Conservation (phyloP, 495 filamentous ascomycete genomes). For the Paragyromitra xinjiangensis region DNA sequence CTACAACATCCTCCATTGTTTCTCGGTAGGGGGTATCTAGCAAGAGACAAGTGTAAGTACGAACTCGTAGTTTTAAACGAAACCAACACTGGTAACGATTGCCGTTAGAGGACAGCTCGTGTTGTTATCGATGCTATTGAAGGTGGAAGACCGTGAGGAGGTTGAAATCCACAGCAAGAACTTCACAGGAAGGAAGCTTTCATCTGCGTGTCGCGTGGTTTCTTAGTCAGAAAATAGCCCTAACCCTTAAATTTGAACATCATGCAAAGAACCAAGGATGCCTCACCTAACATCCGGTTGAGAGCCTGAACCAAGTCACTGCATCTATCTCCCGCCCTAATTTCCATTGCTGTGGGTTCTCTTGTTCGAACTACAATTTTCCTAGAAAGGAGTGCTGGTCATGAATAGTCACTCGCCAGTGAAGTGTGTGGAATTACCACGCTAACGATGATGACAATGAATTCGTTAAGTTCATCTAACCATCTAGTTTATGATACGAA, state of each 20-base stretch:
- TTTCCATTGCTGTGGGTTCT: too few relatives aligned
- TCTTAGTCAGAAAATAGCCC: conserved; percentile 26
- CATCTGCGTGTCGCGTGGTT: conserved; percentile 36
- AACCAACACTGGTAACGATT: not conserved
- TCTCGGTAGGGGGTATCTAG: not conserved
- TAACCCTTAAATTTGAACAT: conserved; percentile 20
- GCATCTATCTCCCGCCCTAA: too few relatives aligned
- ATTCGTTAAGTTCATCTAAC: too few relatives aligned
- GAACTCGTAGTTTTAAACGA: not conserved
- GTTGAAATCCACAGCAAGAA: not conserved
- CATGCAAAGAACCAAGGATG: not conserved
- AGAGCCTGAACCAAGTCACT: too few relatives aligned
- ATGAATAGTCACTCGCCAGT: too few relatives aligned
- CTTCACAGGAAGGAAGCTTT: conserved; percentile 9
- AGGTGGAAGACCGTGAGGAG: not conserved
- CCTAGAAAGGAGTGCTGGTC: too few relatives aligned
- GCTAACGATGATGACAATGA: too few relatives aligned
- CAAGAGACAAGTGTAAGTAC: not conserved
- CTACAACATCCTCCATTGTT: conserved; percentile 59
- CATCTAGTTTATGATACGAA: too few relatives aligned
- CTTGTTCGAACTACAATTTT: too few relatives aligned
- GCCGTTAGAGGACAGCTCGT: not conserved
- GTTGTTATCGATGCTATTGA: conserved; percentile 25
- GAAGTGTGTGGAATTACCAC: too few relatives aligned
- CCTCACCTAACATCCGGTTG: not conserved